phyloP scores from a whole-genome alignment of 176 grass and related monocot species.

The Raddia distichophylla region DNA sequence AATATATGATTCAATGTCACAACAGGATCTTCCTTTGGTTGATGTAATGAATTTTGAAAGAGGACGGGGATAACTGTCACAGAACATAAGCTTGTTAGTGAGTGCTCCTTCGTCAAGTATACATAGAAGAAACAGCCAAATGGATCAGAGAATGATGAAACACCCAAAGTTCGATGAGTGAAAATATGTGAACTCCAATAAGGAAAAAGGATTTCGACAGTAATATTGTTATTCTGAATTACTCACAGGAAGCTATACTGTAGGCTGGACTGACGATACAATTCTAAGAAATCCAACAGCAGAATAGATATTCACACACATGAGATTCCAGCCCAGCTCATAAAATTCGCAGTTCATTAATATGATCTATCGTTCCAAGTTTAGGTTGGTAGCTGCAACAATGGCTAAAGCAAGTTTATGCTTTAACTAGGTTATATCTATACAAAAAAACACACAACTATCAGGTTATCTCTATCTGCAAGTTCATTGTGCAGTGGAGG shows the following conservation, averaged over 20 bases:
- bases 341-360: background rate
- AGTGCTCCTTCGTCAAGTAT: slow-evolving; percentile 23
- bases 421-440: background rate
- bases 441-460: background rate
- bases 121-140: slow-evolving; percentile 25
- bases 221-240: background rate
- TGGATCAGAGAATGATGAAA: background rate
- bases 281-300: background rate
- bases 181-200: background rate
- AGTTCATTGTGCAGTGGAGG: background rate
- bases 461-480: background rate
- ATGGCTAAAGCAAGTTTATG: background rate
- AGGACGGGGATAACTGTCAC: slow-evolving; percentile 94
- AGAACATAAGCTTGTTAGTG: slow-evolving; percentile 67
- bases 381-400: background rate
- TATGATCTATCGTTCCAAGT: background rate
- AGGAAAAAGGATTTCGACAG: background rate
- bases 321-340: background rate
- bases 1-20: slow-evolving; percentile 78
- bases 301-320: background rate
- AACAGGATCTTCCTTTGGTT: slow-evolving; percentile 66
- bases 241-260: background rate
- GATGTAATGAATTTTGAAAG: slow-evolving; percentile 92
- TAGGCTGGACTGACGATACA: background rate
- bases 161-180: background rate